Evolutionary conservation across 495 filamentous ascomycete genomes (phyloP).

Genomic region (Hyaloscypha finlandica): DNA sequence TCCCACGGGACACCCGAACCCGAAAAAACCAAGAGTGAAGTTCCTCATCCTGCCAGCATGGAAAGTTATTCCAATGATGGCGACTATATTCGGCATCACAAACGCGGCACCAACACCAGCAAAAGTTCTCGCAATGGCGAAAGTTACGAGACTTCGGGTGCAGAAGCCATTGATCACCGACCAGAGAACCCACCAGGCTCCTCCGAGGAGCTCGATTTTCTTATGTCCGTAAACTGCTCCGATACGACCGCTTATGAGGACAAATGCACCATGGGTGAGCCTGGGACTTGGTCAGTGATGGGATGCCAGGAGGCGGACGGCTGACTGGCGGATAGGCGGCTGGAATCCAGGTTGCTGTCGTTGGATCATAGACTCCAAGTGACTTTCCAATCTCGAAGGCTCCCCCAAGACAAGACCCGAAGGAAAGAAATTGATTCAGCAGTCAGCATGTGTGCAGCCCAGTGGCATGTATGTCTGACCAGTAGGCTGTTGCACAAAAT

Average conservation of each 20-base stretch:
- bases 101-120: slow-evolving; percentile 48
- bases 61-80: slow-evolving; percentile 47
- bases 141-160: slow-evolving; percentile 40
- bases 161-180: slow-evolving; percentile 45
- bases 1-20: slow-evolving; percentile 50
- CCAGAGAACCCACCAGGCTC: slow-evolving; percentile 41
- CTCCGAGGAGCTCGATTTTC: slow-evolving; percentile 43
- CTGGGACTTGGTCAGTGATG: neutral
- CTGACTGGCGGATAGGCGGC: slow-evolving; percentile 5
- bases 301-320: neutral
- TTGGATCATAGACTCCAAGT: neutral
- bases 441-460: neutral
- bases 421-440: neutral
- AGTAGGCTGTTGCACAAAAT: slow-evolving; percentile 1
- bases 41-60: slow-evolving; percentile 50
- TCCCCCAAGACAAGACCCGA: neutral
- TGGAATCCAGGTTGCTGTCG: slow-evolving; percentile 8
- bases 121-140: slow-evolving; percentile 43
- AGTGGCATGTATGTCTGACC: neutral
- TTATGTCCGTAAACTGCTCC: slow-evolving; percentile 54
- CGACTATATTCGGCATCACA: slow-evolving; percentile 50
- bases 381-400: neutral
- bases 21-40: slow-evolving; percentile 52
- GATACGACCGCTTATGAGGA: slow-evolving; percentile 41
- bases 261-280: slow-evolving; percentile 15